Evolutionary conservation across 345 rosid genomes (phyloP).

Genomic region (Pseudoturritis turrita): DNA sequence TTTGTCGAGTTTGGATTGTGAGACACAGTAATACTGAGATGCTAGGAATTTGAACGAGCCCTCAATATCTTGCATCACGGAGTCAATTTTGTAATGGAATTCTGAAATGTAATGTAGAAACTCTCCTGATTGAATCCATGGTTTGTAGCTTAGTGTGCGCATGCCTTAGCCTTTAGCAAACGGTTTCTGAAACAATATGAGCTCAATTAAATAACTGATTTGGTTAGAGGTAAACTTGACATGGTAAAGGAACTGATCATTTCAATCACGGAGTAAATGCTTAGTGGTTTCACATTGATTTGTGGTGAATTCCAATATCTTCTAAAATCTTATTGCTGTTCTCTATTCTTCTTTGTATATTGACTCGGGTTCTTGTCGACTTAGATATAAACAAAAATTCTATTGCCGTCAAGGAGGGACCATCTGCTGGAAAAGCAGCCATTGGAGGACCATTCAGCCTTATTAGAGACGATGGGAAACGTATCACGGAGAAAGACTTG

Average conservation of each 20-base stretch:
- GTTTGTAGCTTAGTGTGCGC: not conserved
- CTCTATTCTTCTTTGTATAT: not conserved
- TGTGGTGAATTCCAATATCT: not conserved
- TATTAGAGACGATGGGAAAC: slow-evolving; percentile 76
- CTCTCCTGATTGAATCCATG: not conserved
- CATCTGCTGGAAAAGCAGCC: slow-evolving; percentile 90
- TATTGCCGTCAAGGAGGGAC: slow-evolving; percentile 83
- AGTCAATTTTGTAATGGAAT: not conserved
- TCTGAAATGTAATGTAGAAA: not conserved
- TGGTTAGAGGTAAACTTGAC: not conserved
- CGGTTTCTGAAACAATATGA: not conserved
- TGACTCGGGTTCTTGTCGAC: slow-evolving; percentile 14
- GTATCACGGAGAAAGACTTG: slow-evolving; percentile 73
- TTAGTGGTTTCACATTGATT: not conserved
- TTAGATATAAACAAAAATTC: slow-evolving; percentile 71
- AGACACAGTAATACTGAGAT: not conserved
- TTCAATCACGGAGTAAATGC: not conserved
- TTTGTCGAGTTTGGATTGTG: not conserved
- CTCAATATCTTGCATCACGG: not conserved
- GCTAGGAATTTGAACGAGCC: slow-evolving; percentile 1
- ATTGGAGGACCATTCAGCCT: slow-evolving; percentile 95
- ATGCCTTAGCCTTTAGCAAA: not conserved
- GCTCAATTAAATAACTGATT: not conserved
- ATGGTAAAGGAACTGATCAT: not conserved
- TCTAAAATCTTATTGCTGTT: not conserved